A percentile compares a stretch with the other conserved stretches of the same genome.
Conservation (phyloP, 73 alveolate species). For the Uronychia binucleata region DNA sequence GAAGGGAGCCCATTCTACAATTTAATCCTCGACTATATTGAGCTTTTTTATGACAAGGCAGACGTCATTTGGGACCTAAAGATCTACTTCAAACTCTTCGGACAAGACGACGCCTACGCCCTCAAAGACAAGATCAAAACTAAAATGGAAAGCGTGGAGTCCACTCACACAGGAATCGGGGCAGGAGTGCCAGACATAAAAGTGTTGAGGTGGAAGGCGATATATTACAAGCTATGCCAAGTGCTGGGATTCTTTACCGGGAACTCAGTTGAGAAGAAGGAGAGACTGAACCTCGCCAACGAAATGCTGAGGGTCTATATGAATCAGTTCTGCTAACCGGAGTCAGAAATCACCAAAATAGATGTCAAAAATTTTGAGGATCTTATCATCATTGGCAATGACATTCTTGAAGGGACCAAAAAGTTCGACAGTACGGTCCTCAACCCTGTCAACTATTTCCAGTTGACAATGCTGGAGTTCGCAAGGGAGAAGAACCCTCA, state of each 20-base stretch:
- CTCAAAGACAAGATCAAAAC: constrained; percentile 43
- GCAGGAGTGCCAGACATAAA: constrained; percentile 26
- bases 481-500: constrained; percentile 30
- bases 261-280: constrained; percentile 14
- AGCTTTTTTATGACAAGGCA: constrained; percentile 54
- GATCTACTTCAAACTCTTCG: constrained; percentile 40
- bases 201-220: constrained; percentile 46
- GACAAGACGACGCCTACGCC: constrained; percentile 42
- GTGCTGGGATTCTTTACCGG: constrained; percentile 24
- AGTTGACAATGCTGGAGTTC: constrained; percentile 31
- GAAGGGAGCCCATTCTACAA: constrained; percentile 47
- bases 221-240: constrained; percentile 24
- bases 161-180: neutral
- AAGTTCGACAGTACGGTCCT: constrained; percentile 34
- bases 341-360: constrained; percentile 16
- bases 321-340: constrained; percentile 21
- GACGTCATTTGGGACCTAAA: constrained; percentile 37
- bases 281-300: constrained; percentile 31
- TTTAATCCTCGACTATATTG: constrained; percentile 45
- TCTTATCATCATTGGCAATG: constrained; percentile 31
- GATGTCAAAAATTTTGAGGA: constrained; percentile 47
- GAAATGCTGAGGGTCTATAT: constrained; percentile 38
- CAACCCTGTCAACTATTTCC: constrained; percentile 46
- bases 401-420: constrained; percentile 25
- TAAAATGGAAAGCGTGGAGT: constrained; percentile 30